A percentile compares a stretch with the other conserved stretches of the same genome.
Conservation (phyloP, 352 stramenopile species). For the Pythium volutum region DNA sequence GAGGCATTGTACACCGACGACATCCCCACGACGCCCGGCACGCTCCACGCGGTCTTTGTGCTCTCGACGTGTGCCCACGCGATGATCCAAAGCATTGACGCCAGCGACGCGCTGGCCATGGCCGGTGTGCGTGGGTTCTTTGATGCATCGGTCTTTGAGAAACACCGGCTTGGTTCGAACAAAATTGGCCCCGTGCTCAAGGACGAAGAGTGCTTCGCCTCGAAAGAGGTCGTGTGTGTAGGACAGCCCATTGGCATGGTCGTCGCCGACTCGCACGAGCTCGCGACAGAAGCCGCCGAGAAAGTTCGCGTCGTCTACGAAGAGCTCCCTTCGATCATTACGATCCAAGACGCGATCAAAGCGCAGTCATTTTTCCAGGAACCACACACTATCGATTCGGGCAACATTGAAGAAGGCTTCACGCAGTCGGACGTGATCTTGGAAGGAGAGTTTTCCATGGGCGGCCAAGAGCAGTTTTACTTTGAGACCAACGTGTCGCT, state of each 20-base stretch:
- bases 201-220: slow-evolving; percentile 88
- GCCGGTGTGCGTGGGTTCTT: slow-evolving; percentile 89
- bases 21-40: slow-evolving; percentile 82
- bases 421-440: slow-evolving; percentile 69
- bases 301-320: slow-evolving; percentile 90
- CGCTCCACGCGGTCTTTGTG: slow-evolving; percentile 92
- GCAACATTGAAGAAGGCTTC: slow-evolving; percentile 76
- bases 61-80: slow-evolving; percentile 80
- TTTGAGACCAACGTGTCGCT: slow-evolving; percentile 90
- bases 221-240: slow-evolving; percentile 61
- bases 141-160: slow-evolving; percentile 70
- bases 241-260: slow-evolving; percentile 83
- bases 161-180: slow-evolving; percentile 60
- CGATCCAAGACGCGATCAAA: slow-evolving; percentile 94
- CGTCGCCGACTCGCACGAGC: slow-evolving; percentile 76
- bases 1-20: slow-evolving; percentile 96
- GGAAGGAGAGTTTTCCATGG: slow-evolving; percentile 87
- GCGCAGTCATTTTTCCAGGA: slow-evolving; percentile 88
- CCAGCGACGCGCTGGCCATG: slow-evolving; percentile 73
- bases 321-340: slow-evolving; percentile 86
- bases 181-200: slow-evolving; percentile 78
- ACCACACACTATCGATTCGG: slow-evolving; percentile 80
- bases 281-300: slow-evolving; percentile 71
- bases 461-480: slow-evolving; percentile 96
- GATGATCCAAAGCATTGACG: slow-evolving; percentile 86